Percentiles rank a stretch among this genome's conserved stretches.
These are phyloP conservation scores for Pyrrhoderma lamaoense DNA, from an alignment of 1,284 basidiomycete genomes.

Conservation along the genomic window DNA sequence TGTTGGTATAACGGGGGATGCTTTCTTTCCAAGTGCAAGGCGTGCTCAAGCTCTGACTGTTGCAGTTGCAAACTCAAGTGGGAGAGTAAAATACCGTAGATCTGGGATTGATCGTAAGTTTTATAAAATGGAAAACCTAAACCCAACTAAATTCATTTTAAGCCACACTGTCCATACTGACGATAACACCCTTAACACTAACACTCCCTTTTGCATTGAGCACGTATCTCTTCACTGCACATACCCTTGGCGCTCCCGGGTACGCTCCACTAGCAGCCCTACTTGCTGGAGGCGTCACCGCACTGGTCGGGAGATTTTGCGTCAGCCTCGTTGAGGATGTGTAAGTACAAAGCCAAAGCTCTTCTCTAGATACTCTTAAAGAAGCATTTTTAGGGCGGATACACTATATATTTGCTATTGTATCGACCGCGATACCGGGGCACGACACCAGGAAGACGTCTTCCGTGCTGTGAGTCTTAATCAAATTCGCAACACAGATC, in stretches of 20 bases:
- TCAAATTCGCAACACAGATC: neutral
- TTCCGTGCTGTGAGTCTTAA: slow-evolving; percentile 47
- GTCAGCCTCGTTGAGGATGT: slow-evolving; percentile 77
- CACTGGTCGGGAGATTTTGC: slow-evolving; percentile 76
- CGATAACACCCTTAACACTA: slow-evolving; percentile 72
- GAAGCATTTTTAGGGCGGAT: slow-evolving; percentile 46
- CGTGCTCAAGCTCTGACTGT: slow-evolving; percentile 54
- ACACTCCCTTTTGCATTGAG: slow-evolving; percentile 74
- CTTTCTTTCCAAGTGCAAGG: slow-evolving; percentile 73
- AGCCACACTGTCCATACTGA: slow-evolving; percentile 69
- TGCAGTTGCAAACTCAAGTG: slow-evolving; percentile 33
- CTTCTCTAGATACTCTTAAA: neutral
- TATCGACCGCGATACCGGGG: slow-evolving; percentile 73
- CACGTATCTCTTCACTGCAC: slow-evolving; percentile 85
- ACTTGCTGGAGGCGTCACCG: slow-evolving; percentile 73
- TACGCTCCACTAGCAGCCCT: slow-evolving; percentile 74
- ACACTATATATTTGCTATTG: slow-evolving; percentile 86
- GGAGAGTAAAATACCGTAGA: slow-evolving; percentile 38
- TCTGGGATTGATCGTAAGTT: slow-evolving; percentile 52
- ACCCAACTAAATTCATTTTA: slow-evolving; percentile 24
- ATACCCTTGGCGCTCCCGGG: slow-evolving; percentile 69
- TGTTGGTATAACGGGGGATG: slow-evolving; percentile 78
- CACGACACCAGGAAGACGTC: slow-evolving; percentile 57
- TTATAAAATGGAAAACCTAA: neutral
- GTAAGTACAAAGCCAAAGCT: slow-evolving; percentile 31